Percentiles rank a stretch among this genome's conserved stretches.
These are phyloP conservation scores for Paraphoma sp. DNA, from an alignment of 2,329 filamentous ascomycete species.

Conservation along the genomic window DNA sequence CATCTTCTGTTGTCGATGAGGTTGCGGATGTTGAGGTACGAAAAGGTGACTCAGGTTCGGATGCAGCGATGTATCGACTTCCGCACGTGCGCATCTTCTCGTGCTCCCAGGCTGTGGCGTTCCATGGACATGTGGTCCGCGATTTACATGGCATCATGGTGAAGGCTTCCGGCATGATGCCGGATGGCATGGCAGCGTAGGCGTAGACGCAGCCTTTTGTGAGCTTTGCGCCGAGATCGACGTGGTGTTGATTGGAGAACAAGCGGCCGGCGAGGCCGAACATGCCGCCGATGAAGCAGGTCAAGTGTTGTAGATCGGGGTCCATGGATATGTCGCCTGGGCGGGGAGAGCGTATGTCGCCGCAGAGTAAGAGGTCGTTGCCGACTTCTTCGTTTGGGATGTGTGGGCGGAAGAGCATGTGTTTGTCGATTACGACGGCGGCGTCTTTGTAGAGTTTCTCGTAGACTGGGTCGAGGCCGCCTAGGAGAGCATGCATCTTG, in stretches of 20 bases:
- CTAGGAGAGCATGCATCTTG: constrained; percentile 43
- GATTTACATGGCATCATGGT: constrained; percentile 57
- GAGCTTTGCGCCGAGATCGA: constrained; percentile 63
- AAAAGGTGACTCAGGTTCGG: constrained; percentile 5
- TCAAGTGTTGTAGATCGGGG: constrained; percentile 64
- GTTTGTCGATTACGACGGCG: constrained; percentile 51
- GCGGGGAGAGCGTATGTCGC: constrained; percentile 40
- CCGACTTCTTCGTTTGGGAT: constrained; percentile 34
- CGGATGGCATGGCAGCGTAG: constrained; percentile 61
- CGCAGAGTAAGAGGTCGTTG: constrained; percentile 38
- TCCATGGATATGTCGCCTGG: constrained; percentile 32
- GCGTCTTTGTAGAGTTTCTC: constrained; percentile 63
- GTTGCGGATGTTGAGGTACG: too few relatives aligned
- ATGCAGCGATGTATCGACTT: constrained; percentile 12
- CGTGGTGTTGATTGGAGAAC: constrained; percentile 59
- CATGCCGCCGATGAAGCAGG: constrained; percentile 69
- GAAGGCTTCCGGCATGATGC: constrained; percentile 68
- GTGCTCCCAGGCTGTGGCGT: constrained; percentile 58
- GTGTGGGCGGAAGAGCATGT: constrained; percentile 58
- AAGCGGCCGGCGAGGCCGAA: constrained; percentile 65
- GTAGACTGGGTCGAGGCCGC: constrained; percentile 55
- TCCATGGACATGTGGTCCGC: constrained; percentile 57
- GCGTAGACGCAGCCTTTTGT: constrained; percentile 69
- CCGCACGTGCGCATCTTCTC: constrained; percentile 36
- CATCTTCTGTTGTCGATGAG: neutral